Conservation (phyloP, 306 rosid species). For the Geum urbanum region DNA sequence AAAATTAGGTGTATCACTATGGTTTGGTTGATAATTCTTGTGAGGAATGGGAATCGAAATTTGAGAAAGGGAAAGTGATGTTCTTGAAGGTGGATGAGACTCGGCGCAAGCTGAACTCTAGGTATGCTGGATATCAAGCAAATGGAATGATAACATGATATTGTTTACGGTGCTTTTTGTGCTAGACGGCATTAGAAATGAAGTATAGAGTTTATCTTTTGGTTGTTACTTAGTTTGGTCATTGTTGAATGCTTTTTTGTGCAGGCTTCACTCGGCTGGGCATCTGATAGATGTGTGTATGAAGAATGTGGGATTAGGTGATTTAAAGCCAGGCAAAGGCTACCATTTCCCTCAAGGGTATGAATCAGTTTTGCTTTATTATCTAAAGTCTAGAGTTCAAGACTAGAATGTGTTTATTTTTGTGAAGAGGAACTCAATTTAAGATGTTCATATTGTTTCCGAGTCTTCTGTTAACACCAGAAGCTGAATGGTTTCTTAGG, state of each 20-base stretch:
- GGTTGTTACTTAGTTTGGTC: background rate
- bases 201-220: background rate
- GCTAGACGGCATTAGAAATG: background rate
- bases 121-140: slow-evolving; percentile 22
- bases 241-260: slow-evolving; percentile 1
- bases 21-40: slow-evolving; percentile 45
- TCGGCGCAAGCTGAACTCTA: slow-evolving; percentile 62
- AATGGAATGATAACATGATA: slow-evolving; percentile 1
- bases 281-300: slow-evolving; percentile 68
- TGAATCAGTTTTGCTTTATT: background rate
- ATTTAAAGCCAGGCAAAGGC: slow-evolving; percentile 63
- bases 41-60: slow-evolving; percentile 30
- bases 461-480: background rate
- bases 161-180: background rate
- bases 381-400: background rate
- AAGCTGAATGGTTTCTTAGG: background rate
- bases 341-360: slow-evolving; percentile 85
- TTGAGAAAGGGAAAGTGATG: slow-evolving; percentile 43
- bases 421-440: background rate
- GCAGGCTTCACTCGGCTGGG: slow-evolving; percentile 73
- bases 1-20: slow-evolving; percentile 53
- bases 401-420: background rate
- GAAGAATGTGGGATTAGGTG: slow-evolving; percentile 49
- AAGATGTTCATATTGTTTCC: background rate
- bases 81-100: slow-evolving; percentile 57